Percentiles rank a stretch among this genome's conserved stretches.
Evolutionary conservation across 2,329 filamentous ascomycete genomes (phyloP).

Genomic region (Penicillium brevicompactum): DNA sequence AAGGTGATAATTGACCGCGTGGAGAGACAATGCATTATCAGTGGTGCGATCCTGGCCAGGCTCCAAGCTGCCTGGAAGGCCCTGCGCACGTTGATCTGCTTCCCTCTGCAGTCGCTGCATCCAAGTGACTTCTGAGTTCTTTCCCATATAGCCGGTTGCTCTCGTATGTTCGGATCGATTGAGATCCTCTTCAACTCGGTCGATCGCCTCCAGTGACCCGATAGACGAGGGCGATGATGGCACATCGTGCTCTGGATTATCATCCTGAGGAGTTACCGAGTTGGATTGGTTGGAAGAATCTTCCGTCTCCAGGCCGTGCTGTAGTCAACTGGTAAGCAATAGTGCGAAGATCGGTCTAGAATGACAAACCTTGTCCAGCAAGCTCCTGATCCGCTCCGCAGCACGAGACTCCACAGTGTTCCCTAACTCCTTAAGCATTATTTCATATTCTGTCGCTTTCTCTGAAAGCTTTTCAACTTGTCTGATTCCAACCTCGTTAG

Average conservation of each 20-base stretch:
- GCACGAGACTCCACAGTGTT: conserved; percentile 35
- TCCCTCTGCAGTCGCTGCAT: conserved; percentile 45
- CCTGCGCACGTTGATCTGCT: conserved; percentile 36
- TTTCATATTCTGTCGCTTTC: conserved; percentile 42
- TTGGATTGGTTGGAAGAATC: conserved; percentile 29
- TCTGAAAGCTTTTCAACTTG: conserved; percentile 37
- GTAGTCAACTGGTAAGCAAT: conserved; percentile 4
- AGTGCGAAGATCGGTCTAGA: not conserved
- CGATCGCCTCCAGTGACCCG: conserved; percentile 48
- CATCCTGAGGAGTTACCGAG: conserved; percentile 34
- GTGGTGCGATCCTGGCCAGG: conserved; percentile 25
- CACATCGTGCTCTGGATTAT: conserved; percentile 29
- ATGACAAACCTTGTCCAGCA: conserved; percentile 40
- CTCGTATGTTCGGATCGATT: conserved; percentile 39
- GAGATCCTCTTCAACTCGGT: conserved; percentile 49
- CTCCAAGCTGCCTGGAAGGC: conserved; percentile 31
- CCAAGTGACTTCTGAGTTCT: conserved; percentile 51
- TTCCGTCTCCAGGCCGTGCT: conserved; percentile 30
- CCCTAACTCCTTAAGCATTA: conserved; percentile 39
- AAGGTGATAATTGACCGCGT: conserved; percentile 45
- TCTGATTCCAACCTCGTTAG: conserved; percentile 21
- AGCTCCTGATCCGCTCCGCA: conserved; percentile 37
- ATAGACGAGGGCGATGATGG: conserved; percentile 36
- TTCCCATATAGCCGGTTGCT: conserved; percentile 48
- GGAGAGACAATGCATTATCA: conserved; percentile 36